These are phyloP conservation scores for Trichosporon faecale DNA, from an alignment of 1,284 basidiomycete genomes.

Conservation along the genomic window DNA sequence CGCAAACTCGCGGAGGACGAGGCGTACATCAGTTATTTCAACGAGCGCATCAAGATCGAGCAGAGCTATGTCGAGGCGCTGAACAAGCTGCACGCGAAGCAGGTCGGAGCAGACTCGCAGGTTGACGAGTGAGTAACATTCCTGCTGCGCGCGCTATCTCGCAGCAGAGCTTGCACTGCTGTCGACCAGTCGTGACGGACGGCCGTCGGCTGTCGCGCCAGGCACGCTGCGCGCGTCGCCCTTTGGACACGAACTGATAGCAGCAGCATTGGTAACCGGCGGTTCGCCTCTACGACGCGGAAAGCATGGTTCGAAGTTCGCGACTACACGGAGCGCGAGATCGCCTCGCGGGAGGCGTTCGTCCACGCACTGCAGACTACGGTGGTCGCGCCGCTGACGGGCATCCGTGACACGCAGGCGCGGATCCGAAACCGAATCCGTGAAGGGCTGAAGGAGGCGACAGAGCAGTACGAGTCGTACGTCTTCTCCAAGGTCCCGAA, in stretches of 20 bases:
- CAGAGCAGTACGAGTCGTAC: slow-evolving; percentile 67
- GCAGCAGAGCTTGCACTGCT: not conserved
- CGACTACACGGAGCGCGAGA: slow-evolving; percentile 78
- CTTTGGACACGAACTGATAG: not conserved
- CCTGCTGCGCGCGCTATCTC: not conserved
- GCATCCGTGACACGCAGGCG: slow-evolving; percentile 72
- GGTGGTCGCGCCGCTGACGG: slow-evolving; percentile 64
- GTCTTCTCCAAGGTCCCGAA: slow-evolving; percentile 70
- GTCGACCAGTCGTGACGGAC: not conserved
- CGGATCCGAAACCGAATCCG: slow-evolving; percentile 82
- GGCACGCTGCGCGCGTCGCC: slow-evolving; percentile 1
- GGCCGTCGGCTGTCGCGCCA: not conserved
- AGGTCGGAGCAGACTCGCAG: slow-evolving; percentile 61
- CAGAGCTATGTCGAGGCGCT: slow-evolving; percentile 73
- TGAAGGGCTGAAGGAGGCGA: slow-evolving; percentile 77
- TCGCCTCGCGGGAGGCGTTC: slow-evolving; percentile 75
- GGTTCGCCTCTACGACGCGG: slow-evolving; percentile 61
- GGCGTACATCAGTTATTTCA: slow-evolving; percentile 76
- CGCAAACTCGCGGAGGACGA: slow-evolving; percentile 56
- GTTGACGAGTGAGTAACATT: slow-evolving; percentile 44
- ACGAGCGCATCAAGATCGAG: slow-evolving; percentile 77
- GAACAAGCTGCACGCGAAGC: slow-evolving; percentile 65
- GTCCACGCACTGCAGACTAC: slow-evolving; percentile 66
- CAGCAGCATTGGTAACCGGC: slow-evolving; percentile 53
- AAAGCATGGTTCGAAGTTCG: slow-evolving; percentile 75